A percentile compares a stretch with the other conserved stretches of the same genome.
These are phyloP conservation scores for Litchi chinensis DNA, from an alignment of 345 rosid species.

Conservation along the genomic window DNA sequence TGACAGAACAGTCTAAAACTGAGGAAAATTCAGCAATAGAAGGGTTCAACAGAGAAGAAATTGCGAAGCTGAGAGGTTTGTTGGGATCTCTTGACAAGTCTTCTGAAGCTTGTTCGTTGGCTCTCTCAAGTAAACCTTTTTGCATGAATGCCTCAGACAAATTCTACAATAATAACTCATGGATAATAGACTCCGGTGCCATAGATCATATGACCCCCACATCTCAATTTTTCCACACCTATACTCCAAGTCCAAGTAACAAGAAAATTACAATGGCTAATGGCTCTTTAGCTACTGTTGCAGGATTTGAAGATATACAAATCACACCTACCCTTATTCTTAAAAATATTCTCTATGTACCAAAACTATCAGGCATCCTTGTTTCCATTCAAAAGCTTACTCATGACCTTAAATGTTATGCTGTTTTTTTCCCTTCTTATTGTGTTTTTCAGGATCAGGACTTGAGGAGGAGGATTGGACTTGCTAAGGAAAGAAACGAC, in stretches of 20 bases:
- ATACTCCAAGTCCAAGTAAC: not conserved
- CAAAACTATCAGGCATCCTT: conserved; percentile 5
- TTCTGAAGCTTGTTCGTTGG: not conserved
- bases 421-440: not conserved
- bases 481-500: not conserved
- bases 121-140: not conserved
- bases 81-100: not conserved
- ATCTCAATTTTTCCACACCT: not conserved
- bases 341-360: conserved; percentile 3
- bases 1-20: not conserved
- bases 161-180: not conserved
- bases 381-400: not conserved
- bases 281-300: not conserved
- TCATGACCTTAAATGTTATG: not conserved
- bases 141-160: not conserved
- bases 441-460: conserved; percentile 5
- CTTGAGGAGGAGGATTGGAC: conserved; percentile 11
- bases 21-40: not conserved
- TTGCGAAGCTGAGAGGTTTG: not conserved
- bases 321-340: not conserved
- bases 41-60: not conserved
- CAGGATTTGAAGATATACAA: not conserved
- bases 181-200: conserved; percentile 1
- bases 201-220: not conserved
- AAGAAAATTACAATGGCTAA: not conserved